Conservation (phyloP, 2,329 filamentous ascomycete genomes). For the Beauveria rudraprayagi region DNA sequence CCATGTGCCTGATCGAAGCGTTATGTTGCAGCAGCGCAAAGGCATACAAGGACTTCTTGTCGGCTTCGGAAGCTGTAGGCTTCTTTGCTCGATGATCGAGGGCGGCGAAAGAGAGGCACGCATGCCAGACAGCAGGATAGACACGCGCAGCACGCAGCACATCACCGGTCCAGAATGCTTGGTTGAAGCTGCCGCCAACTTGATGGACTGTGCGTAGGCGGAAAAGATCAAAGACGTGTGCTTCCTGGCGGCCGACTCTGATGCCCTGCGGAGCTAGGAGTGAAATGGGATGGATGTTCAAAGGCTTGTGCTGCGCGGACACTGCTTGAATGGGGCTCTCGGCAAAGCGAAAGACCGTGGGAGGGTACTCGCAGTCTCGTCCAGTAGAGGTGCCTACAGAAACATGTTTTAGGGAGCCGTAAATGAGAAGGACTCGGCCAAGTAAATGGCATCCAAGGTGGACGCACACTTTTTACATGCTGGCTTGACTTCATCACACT, state of each 20-base stretch:
- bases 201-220: background rate
- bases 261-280: background rate
- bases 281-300: background rate
- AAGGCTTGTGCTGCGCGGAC: background rate
- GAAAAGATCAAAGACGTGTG: conserved; percentile 1
- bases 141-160: background rate
- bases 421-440: background rate
- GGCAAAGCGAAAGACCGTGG: background rate
- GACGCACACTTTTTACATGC: background rate
- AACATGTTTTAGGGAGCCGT: background rate
- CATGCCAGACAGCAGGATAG: conserved; percentile 8
- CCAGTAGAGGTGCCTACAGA: background rate
- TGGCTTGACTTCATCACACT: conserved; percentile 8
- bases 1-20: conserved; percentile 3
- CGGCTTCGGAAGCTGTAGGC: background rate
- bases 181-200: conserved; percentile 6
- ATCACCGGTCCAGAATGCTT: conserved; percentile 1
- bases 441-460: background rate
- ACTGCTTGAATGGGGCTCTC: background rate
- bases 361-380: conserved; percentile 2
- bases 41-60: background rate
- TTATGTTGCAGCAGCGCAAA: conserved; percentile 7
- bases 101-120: conserved; percentile 3
- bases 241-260: background rate
- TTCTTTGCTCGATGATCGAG: conserved; percentile 3